Evolutionary conservation across 2,329 filamentous ascomycete species (phyloP).

Genomic region (Mycosphaerella sp.): DNA sequence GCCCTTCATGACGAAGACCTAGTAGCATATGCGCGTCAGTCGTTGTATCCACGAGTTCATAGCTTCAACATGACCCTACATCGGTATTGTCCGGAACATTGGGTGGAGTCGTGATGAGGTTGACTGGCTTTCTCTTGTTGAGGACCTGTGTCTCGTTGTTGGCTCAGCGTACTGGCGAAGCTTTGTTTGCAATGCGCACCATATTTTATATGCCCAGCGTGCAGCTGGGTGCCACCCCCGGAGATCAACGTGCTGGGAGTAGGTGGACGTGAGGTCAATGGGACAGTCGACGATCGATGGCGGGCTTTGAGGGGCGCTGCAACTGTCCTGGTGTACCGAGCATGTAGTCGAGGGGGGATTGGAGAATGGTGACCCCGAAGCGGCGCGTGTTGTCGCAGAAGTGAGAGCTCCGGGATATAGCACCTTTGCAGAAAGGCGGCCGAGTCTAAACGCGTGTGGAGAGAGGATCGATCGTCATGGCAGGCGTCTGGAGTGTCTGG

Average conservation of each 20-base stretch:
- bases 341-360: conserved; percentile 3
- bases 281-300: conserved; percentile 2
- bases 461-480: not conserved
- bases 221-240: conserved; percentile 18
- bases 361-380: not conserved
- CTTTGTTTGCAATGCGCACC: conserved; percentile 18
- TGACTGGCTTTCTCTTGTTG: conserved; percentile 92
- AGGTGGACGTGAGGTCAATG: conserved; percentile 48
- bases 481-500: not conserved
- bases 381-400: conserved; percentile 11
- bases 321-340: conserved; percentile 1
- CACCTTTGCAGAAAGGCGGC: conserved; percentile 1
- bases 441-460: conserved; percentile 5
- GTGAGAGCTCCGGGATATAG: conserved; percentile 5
- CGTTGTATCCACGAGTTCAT: conserved; percentile 1
- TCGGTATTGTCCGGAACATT: conserved; percentile 77
- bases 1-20: conserved; percentile 89
- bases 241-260: conserved; percentile 10
- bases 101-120: conserved; percentile 64
- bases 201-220: conserved; percentile 23
- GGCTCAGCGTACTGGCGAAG: conserved; percentile 11
- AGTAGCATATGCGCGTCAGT: conserved; percentile 28
- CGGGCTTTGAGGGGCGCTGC: not conserved
- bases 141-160: conserved; percentile 60
- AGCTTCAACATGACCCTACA: conserved; percentile 49